Percentiles rank a stretch among this genome's conserved stretches.
These are phyloP conservation scores for Parietaria judaica DNA, from an alignment of 306 rosid species.

Conservation along the genomic window DNA sequence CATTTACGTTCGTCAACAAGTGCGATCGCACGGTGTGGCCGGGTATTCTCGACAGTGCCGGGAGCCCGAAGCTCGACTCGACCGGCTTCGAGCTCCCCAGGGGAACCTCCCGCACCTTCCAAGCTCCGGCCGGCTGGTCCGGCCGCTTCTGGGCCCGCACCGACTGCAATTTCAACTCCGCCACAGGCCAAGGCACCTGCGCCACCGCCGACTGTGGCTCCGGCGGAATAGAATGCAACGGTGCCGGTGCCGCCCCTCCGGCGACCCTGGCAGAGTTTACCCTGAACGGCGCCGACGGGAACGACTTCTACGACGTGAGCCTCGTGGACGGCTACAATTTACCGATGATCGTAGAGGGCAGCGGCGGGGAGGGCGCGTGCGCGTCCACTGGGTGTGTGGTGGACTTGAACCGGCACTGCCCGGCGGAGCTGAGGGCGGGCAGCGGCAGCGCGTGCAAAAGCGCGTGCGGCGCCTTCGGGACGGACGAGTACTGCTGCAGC, in stretches of 20 bases:
- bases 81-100: conserved; percentile 63
- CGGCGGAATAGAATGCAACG: conserved; percentile 56
- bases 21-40: conserved; percentile 91
- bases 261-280: conserved; percentile 93
- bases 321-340: conserved; percentile 86
- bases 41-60: conserved; percentile 56
- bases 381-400: conserved; percentile 56
- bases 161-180: conserved; percentile 45
- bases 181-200: conserved; percentile 44
- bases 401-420: conserved; percentile 61
- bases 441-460: conserved; percentile 75
- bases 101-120: conserved; percentile 43
- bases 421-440: conserved; percentile 43
- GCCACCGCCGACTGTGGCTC: conserved; percentile 82
- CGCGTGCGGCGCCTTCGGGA: conserved; percentile 79
- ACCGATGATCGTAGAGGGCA: conserved; percentile 60
- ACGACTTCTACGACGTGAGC: conserved; percentile 87
- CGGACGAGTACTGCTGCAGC: conserved; percentile 72
- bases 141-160: conserved; percentile 93
- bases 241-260: conserved; percentile 69
- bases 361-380: conserved; percentile 58
- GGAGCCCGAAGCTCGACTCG: conserved; percentile 55
- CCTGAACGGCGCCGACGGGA: conserved; percentile 53
- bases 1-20: conserved; percentile 66
- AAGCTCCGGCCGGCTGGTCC: conserved; percentile 87